Conservation (phyloP, 129 eudicot species). For the Calendula officinalis region DNA sequence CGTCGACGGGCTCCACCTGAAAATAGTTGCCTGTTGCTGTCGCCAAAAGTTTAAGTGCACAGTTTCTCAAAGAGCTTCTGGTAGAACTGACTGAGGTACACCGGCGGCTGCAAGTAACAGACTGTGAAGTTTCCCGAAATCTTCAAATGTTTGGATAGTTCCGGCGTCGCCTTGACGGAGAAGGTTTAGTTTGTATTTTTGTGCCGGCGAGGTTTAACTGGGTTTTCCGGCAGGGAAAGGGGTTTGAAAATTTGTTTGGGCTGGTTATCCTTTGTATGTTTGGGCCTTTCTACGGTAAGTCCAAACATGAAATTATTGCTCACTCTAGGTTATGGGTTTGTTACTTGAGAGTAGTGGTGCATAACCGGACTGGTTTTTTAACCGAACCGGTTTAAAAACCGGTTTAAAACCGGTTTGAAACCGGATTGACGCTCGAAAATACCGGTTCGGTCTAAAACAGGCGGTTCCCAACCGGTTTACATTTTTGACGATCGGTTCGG, state of each 20-base stretch:
- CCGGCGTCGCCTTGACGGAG: slow-evolving; percentile 37
- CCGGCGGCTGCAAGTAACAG: slow-evolving; percentile 80
- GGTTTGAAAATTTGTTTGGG: slow-evolving; percentile 3
- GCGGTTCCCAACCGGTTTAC: too few species aligned
- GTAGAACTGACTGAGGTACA: slow-evolving; percentile 61
- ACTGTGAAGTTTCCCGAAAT: slow-evolving; percentile 67
- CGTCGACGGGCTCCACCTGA: slow-evolving; percentile 88
- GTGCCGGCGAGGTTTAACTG: slow-evolving; percentile 33
- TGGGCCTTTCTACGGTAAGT: slow-evolving; percentile 4
- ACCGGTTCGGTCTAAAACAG: too few species aligned
- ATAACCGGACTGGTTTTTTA: too few species aligned
- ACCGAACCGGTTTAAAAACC: too few species aligned
- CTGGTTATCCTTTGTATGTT: background rate
- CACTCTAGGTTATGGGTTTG: too few species aligned
- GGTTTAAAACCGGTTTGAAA: too few species aligned
- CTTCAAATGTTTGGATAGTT: slow-evolving; percentile 47
- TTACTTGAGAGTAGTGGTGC: too few species aligned
- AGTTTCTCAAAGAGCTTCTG: slow-evolving; percentile 66
- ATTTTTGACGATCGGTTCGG: too few species aligned
- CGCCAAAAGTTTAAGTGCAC: slow-evolving; percentile 73
- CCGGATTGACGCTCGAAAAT: too few species aligned
- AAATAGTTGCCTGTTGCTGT: slow-evolving; percentile 78
- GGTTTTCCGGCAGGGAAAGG: slow-evolving; percentile 9
- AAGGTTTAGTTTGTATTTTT: background rate
- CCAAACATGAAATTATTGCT: too few species aligned